phyloP scores from a whole-genome alignment of 106 monocot genomes.

The Acanthochlamys bracteata region DNA sequence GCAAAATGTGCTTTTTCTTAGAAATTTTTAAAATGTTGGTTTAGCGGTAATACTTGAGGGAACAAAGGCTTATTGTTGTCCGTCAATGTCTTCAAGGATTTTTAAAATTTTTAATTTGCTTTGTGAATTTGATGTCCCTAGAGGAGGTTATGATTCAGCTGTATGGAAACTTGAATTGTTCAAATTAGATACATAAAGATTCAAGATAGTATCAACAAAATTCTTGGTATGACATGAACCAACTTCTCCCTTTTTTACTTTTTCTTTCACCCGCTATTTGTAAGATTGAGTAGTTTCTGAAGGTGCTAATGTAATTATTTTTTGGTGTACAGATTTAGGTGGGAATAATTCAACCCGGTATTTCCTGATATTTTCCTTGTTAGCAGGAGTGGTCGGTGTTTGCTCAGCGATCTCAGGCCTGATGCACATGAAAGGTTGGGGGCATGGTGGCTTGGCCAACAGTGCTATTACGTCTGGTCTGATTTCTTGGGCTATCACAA shows the following conservation, averaged over 20 bases:
- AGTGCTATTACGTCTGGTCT: not conserved
- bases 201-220: too few relatives aligned
- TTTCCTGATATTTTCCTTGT: not conserved
- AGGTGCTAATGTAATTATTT: too few relatives aligned
- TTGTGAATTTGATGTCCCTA: too few relatives aligned
- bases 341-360: not conserved
- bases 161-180: too few relatives aligned
- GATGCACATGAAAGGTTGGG: not conserved
- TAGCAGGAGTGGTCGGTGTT: not conserved
- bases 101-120: too few relatives aligned
- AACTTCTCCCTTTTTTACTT: too few relatives aligned
- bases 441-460: slow-evolving; percentile 1
- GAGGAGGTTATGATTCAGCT: too few relatives aligned
- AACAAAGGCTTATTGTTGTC: not conserved
- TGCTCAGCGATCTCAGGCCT: not conserved
- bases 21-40: not conserved
- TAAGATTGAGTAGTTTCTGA: too few relatives aligned
- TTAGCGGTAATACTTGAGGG: not conserved
- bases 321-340: slow-evolving; percentile 1
- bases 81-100: too few relatives aligned
- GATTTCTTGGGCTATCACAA: not conserved
- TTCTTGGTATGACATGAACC: too few relatives aligned
- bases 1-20: not conserved
- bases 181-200: too few relatives aligned
- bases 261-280: too few relatives aligned